phyloP scores from a whole-genome alignment of 768 basidiomycete species.

The Boletus bicolor region DNA sequence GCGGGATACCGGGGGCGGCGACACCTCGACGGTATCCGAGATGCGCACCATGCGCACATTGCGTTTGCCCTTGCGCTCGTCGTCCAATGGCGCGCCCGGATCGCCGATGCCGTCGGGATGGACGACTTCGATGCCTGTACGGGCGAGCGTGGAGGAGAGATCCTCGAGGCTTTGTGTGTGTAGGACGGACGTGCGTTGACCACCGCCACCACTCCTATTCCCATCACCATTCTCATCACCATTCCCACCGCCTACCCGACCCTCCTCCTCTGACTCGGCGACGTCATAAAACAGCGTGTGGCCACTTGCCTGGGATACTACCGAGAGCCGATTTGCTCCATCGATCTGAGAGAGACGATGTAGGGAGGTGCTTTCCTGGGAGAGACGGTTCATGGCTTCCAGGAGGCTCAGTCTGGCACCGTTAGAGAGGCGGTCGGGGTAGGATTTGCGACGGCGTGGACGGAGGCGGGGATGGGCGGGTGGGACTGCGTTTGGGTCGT shows the following conservation, averaged over 20 bases:
- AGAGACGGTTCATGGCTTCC: constrained; percentile 27
- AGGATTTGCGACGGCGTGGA: constrained; percentile 21
- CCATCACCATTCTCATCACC: background rate
- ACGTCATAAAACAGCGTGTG: constrained; percentile 28
- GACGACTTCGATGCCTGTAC: constrained; percentile 19
- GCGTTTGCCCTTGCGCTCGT: constrained; percentile 9
- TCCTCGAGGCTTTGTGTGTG: constrained; percentile 26
- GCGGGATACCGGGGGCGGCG: constrained; percentile 7
- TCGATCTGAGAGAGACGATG: constrained; percentile 9
- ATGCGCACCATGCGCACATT: constrained; percentile 27
- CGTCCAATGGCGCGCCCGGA: background rate
- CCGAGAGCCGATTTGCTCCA: constrained; percentile 20
- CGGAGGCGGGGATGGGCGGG: constrained; percentile 16
- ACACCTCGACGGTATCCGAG: constrained; percentile 25
- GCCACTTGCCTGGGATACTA: constrained; percentile 23
- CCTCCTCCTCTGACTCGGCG: constrained; percentile 6
- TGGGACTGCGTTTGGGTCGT: background rate
- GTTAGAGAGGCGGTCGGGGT: constrained; percentile 23
- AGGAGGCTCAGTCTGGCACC: constrained; percentile 25
- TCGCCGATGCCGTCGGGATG: background rate
- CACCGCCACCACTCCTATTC: background rate
- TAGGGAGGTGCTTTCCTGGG: constrained; percentile 12
- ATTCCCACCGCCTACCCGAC: background rate
- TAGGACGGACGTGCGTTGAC: background rate
- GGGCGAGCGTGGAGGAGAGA: constrained; percentile 17